Evolutionary conservation across 768 basidiomycete species (phyloP).

Genomic region (Boletus insuetus): DNA sequence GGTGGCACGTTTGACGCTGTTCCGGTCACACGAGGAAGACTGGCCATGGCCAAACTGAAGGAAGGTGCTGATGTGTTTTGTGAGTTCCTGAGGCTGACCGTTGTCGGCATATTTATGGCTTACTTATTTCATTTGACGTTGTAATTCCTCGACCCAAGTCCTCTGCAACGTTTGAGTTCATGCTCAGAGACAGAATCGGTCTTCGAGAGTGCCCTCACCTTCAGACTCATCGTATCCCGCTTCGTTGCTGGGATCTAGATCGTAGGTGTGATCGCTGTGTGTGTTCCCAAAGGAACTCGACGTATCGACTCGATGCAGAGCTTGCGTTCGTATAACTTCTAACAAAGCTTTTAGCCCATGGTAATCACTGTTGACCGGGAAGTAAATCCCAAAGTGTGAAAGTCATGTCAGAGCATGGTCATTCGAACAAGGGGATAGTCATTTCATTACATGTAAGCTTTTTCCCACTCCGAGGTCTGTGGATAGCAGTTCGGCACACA

Average conservation of each 20-base stretch:
- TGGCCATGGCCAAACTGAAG: conserved; percentile 7
- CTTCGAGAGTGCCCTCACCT: conserved; percentile 5
- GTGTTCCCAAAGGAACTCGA: conserved; percentile 9
- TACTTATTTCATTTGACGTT: conserved; percentile 11
- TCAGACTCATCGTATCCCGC: background rate
- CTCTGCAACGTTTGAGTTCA: conserved; percentile 3
- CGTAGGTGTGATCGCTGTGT: background rate
- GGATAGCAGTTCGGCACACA: conserved; percentile 1
- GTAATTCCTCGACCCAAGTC: background rate
- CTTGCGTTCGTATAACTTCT: conserved; percentile 44
- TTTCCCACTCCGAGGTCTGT: conserved; percentile 63
- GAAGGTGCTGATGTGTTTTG: conserved; percentile 7
- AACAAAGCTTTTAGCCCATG: conserved; percentile 68
- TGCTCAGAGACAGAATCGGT: background rate
- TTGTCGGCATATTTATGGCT: background rate
- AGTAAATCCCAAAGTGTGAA: background rate
- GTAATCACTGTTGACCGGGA: conserved; percentile 54
- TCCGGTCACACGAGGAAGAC: conserved; percentile 5
- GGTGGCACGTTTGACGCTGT: background rate
- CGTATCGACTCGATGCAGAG: conserved; percentile 21
- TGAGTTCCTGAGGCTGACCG: background rate
- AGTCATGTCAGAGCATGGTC: background rate
- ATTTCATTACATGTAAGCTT: conserved; percentile 31
- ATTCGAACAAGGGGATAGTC: background rate
- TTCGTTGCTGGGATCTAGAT: background rate